These are phyloP conservation scores for Erodium moschatum DNA, from an alignment of 441 rosid genomes.

Conservation along the genomic window DNA sequence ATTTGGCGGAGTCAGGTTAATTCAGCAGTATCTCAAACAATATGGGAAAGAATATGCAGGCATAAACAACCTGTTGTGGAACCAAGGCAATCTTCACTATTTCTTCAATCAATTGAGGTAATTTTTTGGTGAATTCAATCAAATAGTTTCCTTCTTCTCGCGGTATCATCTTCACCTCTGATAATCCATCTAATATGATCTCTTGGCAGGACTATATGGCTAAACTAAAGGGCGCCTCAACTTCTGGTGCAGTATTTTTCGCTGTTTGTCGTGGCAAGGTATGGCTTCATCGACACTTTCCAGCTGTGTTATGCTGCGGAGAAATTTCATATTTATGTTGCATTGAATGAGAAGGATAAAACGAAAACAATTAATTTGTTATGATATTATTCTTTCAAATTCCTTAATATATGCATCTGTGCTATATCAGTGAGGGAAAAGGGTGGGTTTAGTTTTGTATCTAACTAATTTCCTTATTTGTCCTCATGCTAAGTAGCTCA, in stretches of 20 bases:
- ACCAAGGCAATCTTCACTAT: conserved; percentile 82
- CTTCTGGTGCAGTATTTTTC: conserved; percentile 80
- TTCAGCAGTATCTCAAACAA: conserved; percentile 38
- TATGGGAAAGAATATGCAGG: conserved; percentile 96
- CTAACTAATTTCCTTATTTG: neutral
- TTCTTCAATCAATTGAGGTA: conserved; percentile 73
- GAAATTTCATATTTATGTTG: conserved; percentile 8
- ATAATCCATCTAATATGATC: conserved; percentile 10
- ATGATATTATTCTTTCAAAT: neutral
- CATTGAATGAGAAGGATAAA: neutral
- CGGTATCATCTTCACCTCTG: conserved; percentile 7
- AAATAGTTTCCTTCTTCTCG: conserved; percentile 16
- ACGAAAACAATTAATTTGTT: neutral
- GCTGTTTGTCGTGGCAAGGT: conserved; percentile 99
- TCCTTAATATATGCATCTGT: neutral
- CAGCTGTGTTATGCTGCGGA: neutral
- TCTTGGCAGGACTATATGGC: conserved; percentile 66
- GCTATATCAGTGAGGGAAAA: neutral
- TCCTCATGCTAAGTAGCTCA: neutral
- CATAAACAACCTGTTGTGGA: conserved; percentile 87
- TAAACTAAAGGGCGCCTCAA: conserved; percentile 67
- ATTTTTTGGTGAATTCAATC: conserved; percentile 17
- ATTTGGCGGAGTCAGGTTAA: conserved; percentile 42
- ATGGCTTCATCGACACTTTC: conserved; percentile 21
- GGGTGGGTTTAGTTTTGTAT: neutral